Percentiles rank a stretch among this genome's conserved stretches.
Evolutionary conservation across 768 basidiomycete species (phyloP).

Genomic region (Tricholoma terreum): DNA sequence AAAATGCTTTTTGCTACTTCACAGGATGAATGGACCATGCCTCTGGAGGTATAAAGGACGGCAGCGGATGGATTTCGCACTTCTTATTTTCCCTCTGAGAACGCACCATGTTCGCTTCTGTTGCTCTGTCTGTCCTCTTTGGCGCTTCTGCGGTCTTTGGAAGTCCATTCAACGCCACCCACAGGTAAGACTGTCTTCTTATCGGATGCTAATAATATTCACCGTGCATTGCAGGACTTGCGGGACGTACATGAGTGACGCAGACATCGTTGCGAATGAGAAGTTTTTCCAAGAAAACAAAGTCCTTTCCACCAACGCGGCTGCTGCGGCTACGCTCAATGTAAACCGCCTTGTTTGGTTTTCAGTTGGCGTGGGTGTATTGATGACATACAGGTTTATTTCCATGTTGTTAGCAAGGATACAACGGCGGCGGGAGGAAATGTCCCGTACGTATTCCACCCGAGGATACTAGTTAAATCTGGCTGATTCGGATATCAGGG

Average conservation of each 20-base stretch:
- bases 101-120: conserved; percentile 25
- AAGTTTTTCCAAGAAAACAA: conserved; percentile 39
- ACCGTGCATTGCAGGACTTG: conserved; percentile 27
- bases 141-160: conserved; percentile 26
- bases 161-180: conserved; percentile 20
- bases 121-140: conserved; percentile 26
- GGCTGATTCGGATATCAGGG: conserved; percentile 20
- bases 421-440: conserved; percentile 36
- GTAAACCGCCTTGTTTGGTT: conserved; percentile 5
- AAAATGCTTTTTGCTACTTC: no score
- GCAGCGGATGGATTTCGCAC: background rate
- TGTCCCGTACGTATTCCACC: conserved; percentile 32
- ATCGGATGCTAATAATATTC: background rate
- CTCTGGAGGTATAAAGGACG: no score
- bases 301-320: no score
- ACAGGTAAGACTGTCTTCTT: conserved; percentile 13
- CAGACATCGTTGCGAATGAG: conserved; percentile 33
- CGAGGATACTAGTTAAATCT: background rate
- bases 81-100: conserved; percentile 7
- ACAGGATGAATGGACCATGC: no score
- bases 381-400: conserved; percentile 31
- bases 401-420: conserved; percentile 34
- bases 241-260: conserved; percentile 36
- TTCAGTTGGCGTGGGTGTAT: background rate
- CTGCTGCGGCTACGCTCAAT: conserved; percentile 11